Evolutionary conservation across 2,329 filamentous ascomycete genomes (phyloP), one percentile per base, ranked within the genome.

Genomic region (Penicillium sp.): DNA sequence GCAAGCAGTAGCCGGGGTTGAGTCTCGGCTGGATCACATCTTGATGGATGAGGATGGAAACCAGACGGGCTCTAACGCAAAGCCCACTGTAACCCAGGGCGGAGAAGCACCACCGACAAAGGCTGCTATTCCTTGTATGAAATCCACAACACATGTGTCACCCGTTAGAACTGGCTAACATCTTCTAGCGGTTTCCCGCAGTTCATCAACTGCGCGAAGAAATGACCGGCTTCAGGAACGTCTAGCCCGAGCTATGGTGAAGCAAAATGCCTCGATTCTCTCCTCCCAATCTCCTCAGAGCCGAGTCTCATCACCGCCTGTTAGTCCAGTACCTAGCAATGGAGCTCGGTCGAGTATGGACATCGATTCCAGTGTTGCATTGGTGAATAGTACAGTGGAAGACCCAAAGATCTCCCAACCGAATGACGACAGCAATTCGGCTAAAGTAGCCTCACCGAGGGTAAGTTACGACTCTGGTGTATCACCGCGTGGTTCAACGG

Each of bases 1-100:
- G 62, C 90, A 93, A 74, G 92, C 93, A 61, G 91, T 97, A 58
- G 91, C 92, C 52, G 92, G 92, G 58, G 89, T 99, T 55, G 94
- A 99, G 77, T 95, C 92, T 57, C 87, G 90, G 41, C 83, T 99
- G 57, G 94, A 99, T 73, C 92, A 85, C 47, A 96, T 99, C 56
- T 82, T 99, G 58, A 86, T 91, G 51, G 92, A 97, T 63, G 86
- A 90, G 53, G 85, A 88, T 41, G 83, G 84, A n/a, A 55, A 63
- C 26, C 55, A 65, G 49, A 73, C 68, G 22, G 22, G 22, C 31
- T 55, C 63, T 28, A 56, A 61, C 12, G 54, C 61, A 59, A 72
- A 61, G 58, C 63, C 66, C 62, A 73, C 68, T 28, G 75, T 76
- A 73, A 69, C 67, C 63, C 59, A 71, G 63, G 69, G 50, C 59